Conservation (phyloP, 2,329 filamentous ascomycete genomes). For the Botrytis paeoniae region DNA sequence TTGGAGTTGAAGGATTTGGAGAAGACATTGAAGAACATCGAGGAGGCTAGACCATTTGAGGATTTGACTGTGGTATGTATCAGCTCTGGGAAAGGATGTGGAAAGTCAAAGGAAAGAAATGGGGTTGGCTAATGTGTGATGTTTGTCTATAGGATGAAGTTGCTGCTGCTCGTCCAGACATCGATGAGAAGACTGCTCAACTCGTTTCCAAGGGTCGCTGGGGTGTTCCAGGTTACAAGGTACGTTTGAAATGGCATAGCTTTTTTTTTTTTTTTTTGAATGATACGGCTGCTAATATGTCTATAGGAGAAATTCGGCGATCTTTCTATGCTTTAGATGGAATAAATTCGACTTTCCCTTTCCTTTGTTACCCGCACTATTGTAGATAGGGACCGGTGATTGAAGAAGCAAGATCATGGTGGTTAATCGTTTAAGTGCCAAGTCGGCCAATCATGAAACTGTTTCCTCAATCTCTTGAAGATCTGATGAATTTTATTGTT, state of each 20-base stretch:
- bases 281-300: slow-evolving; percentile 45
- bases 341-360: slow-evolving; percentile 26
- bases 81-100: not conserved
- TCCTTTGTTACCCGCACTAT: slow-evolving; percentile 63
- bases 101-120: not conserved
- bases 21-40: slow-evolving; percentile 95
- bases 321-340: slow-evolving; percentile 81
- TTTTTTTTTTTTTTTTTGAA: not conserved
- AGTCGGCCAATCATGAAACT: slow-evolving; percentile 15
- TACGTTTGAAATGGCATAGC: slow-evolving; percentile 45
- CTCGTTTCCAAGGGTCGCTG: slow-evolving; percentile 98
- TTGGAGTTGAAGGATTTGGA: slow-evolving; percentile 89
- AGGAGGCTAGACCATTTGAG: slow-evolving; percentile 91
- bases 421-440: slow-evolving; percentile 19
- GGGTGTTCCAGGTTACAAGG: slow-evolving; percentile 98
- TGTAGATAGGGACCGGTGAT: slow-evolving; percentile 54
- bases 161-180: slow-evolving; percentile 87
- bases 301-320: slow-evolving; percentile 97
- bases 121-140: slow-evolving; percentile 18
- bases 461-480: not conserved
- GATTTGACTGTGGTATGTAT: slow-evolving; percentile 91
- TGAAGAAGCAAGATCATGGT: slow-evolving; percentile 25
- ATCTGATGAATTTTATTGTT: not conserved
- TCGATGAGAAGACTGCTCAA: slow-evolving; percentile 93
- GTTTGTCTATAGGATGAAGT: slow-evolving; percentile 73